Percentiles rank a stretch among this genome's conserved stretches.
phyloP scores from a whole-genome alignment of 2,329 filamentous ascomycete species.

The Dendrostoma leiphaemia region DNA sequence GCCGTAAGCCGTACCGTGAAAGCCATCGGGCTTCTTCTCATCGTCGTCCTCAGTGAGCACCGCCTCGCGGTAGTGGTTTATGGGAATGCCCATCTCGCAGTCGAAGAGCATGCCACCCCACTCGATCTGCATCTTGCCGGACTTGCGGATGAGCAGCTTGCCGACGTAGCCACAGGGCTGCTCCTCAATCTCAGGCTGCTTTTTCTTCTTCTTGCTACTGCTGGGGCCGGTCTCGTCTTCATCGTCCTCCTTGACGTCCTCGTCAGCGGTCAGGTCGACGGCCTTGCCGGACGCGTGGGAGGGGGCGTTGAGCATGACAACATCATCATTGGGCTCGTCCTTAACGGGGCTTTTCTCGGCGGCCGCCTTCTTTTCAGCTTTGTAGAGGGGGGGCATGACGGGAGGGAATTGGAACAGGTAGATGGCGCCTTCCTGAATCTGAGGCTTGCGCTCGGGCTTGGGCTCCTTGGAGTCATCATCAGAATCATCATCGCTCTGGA shows the following conservation, averaged over 20 bases:
- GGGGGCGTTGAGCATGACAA: constrained; percentile 35
- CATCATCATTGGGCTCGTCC: constrained; percentile 38
- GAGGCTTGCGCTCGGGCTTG: constrained; percentile 20
- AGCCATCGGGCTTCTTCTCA: constrained; percentile 42
- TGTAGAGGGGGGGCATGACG: constrained; percentile 54
- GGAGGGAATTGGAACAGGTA: constrained; percentile 67
- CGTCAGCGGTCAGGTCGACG: constrained; percentile 42
- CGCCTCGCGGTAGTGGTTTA: constrained; percentile 56
- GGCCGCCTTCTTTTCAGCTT: constrained; percentile 17
- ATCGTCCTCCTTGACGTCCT: constrained; percentile 24
- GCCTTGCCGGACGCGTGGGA: constrained; percentile 23
- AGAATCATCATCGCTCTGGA: constrained; percentile 18
- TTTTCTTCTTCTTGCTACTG: constrained; percentile 29
- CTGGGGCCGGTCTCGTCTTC: constrained; percentile 26
- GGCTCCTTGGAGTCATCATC: constrained; percentile 8
- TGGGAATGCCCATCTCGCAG: constrained; percentile 49
- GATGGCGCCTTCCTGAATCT: constrained; percentile 49
- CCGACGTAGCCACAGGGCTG: constrained; percentile 57
- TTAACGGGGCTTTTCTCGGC: constrained; percentile 33
- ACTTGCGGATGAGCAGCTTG: constrained; percentile 58
- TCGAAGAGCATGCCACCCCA: constrained; percentile 60
- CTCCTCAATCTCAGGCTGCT: constrained; percentile 26
- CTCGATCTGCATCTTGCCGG: constrained; percentile 59
- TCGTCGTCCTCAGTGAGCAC: constrained; percentile 59
- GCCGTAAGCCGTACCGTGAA: constrained; percentile 52